Evolutionary conservation across 352 stramenopile genomes (phyloP), one percentile per base, ranked within the genome.

Genomic region (Sclerospora graminicola): DNA sequence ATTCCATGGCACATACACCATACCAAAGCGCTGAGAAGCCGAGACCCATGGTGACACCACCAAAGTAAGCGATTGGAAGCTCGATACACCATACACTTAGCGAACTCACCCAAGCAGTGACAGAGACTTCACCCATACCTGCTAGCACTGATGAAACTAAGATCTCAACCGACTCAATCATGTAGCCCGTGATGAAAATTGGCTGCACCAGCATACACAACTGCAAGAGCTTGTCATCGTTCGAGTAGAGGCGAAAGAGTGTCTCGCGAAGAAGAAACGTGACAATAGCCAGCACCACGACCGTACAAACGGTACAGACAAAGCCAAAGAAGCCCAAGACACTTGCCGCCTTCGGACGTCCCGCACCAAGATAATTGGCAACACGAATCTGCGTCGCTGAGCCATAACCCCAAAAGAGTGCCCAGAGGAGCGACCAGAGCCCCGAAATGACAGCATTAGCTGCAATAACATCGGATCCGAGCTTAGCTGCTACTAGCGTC

Each of bases 391-490:
- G 79, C 19, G 77, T 84, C 4, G 74, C 77, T 18, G 71, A 87
- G 39, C 77, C 77, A 52, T 70, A 89, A 31, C 77, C 77, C 74
- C 74, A 89, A 51, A 89, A 86, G 5, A 88, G 60, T 10, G 76
- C 76, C 76, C 72, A 88, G 0, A 85, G 41, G 26, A 88, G 41
- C 2, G 63, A 69, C 72, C 73, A 88, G 0, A 85, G 40, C 1
- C 71, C 70, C 0, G 70, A 82, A 37, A 85, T 77, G 14, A 88
- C 66, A 6, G 76, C 74, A 20, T 87, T 89, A 19, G 78, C 74
- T 21, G 78, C 78, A 48, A 89, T 84, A 18, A 87, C 66, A 40
- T 89, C 66, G 5, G 74, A 75, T 20, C 78, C 74, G 13, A 89
- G 71, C 41, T 68, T 77, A 1, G 74, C 76, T 7, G 79, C 79